phyloP scores from a whole-genome alignment of 371 early-diverging fungal species.

The Parasitella parasitica region DNA sequence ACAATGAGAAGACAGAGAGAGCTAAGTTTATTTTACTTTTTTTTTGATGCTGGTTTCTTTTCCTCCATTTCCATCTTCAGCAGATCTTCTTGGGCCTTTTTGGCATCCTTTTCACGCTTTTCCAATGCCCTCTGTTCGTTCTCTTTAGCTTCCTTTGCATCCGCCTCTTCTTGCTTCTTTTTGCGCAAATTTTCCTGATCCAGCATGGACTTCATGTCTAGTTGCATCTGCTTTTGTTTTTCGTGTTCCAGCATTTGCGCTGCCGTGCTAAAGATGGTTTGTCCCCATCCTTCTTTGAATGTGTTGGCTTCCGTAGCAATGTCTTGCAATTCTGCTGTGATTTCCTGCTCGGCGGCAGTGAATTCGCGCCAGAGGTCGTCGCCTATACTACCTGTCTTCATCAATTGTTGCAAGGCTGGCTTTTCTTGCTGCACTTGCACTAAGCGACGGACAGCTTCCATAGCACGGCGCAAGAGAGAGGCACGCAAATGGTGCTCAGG shows the following conservation, averaged over 20 bases:
- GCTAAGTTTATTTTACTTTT: slow-evolving; percentile 6
- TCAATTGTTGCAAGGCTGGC: slow-evolving; percentile 73
- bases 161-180: slow-evolving; percentile 38
- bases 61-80: slow-evolving; percentile 27
- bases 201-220: slow-evolving; percentile 46
- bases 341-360: slow-evolving; percentile 77
- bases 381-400: slow-evolving; percentile 83
- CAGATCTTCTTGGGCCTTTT: slow-evolving; percentile 32
- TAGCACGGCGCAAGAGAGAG: slow-evolving; percentile 84
- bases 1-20: too few species aligned
- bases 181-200: slow-evolving; percentile 40
- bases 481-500: slow-evolving; percentile 67
- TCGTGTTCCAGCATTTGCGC: slow-evolving; percentile 74
- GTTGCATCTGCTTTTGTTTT: slow-evolving; percentile 49
- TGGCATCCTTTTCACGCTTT: slow-evolving; percentile 35
- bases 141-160: slow-evolving; percentile 31
- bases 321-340: slow-evolving; percentile 80
- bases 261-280: slow-evolving; percentile 82
- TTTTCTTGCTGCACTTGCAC: slow-evolving; percentile 82
- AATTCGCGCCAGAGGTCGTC: slow-evolving; percentile 89
- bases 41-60: slow-evolving; percentile 20
- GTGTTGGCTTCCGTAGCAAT: slow-evolving; percentile 81
- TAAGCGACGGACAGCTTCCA: slow-evolving; percentile 79
- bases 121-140: slow-evolving; percentile 30
- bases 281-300: slow-evolving; percentile 84